Evolutionary conservation across 2,329 filamentous ascomycete species (phyloP).

Genomic region (Colletotrichum orchidophilum): DNA sequence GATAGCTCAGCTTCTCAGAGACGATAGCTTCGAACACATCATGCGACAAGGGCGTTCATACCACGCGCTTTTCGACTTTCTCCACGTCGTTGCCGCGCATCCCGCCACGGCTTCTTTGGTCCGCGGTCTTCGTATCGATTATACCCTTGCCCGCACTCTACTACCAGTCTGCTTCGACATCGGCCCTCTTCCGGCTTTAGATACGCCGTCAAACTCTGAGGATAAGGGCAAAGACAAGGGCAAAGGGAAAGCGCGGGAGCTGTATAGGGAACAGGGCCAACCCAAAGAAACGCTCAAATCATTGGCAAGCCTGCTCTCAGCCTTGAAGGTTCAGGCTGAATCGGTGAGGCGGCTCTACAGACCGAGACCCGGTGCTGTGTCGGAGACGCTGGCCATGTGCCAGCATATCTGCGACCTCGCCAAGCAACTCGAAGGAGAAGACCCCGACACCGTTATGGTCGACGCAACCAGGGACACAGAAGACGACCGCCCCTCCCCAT

Average conservation of each 20-base stretch:
- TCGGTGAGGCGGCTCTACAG: not conserved
- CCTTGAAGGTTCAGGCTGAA: not conserved
- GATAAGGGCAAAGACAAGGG: not conserved
- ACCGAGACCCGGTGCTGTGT: too few species aligned
- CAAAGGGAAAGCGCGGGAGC: not conserved
- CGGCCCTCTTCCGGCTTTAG: too few species aligned
- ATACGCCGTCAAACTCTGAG: too few species aligned
- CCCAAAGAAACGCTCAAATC: not conserved
- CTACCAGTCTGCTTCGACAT: not conserved
- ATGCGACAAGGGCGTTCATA: not conserved
- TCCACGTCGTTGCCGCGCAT: not conserved
- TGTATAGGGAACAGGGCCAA: not conserved
- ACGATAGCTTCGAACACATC: conserved; percentile 35
- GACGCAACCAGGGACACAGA: not conserved
- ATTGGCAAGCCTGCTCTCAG: not conserved
- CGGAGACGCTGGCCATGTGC: not conserved
- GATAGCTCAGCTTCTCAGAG: conserved; percentile 38
- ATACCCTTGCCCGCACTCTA: not conserved
- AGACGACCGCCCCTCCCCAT: not conserved
- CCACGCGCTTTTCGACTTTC: not conserved
- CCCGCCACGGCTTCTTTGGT: not conserved
- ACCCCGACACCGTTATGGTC: not conserved
- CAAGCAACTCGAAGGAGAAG: not conserved
- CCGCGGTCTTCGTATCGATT: not conserved
- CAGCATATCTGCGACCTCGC: not conserved